Evolutionary conservation across 2,329 filamentous ascomycete genomes (phyloP), one percentile per base, ranked within the genome.

Genomic region (Hypoxylon sp.): DNA sequence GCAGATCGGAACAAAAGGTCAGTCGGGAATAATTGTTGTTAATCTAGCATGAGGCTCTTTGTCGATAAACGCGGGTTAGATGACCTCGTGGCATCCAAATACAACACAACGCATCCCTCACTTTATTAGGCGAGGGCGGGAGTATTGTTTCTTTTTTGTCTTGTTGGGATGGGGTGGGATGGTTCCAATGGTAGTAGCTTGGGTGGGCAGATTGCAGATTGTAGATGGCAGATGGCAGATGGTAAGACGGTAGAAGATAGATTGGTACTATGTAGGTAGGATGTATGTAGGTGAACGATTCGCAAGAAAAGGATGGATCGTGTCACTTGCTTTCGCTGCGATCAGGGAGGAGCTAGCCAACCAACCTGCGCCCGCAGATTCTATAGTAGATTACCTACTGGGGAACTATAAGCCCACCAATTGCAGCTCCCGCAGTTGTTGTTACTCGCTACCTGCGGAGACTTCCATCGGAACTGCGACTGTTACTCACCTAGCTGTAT

Each of bases 21-120:
- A 61, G 51, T 65, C 64, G 60, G 62, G 46, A 64, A 65, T 67
- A 66, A 63, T 65, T 54, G 66, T 55, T 54, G 62, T 71, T 64
- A 70, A 70, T 72, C 61, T 67, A 49, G 48, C 64, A 72, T 72
- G 69, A 72, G 69, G 69, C 69, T 72, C 69, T 72, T 66, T 64
- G 61, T 65, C 37, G 51, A 64, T 40, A 57, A 62, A 68, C 33
- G 68, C 64, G 57, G 55, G 50, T 64, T 66, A 61, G 66, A 68
- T 59, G 69, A 61, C 69, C 66, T 72, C 67, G 69, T 72, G 69
- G 69, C 61, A 70, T 57, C 49, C 27, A 37, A 51, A 68, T 70
- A 72, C 67, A 61, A 67, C 67, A 61, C 61, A 63, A 69, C 14
- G 46, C 35, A 65, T 35, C 20, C 58, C 50, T 57, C 44, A 31